These are phyloP conservation scores for Hura crepitans DNA, from an alignment of 441 rosid species.

Conservation along the genomic window DNA sequence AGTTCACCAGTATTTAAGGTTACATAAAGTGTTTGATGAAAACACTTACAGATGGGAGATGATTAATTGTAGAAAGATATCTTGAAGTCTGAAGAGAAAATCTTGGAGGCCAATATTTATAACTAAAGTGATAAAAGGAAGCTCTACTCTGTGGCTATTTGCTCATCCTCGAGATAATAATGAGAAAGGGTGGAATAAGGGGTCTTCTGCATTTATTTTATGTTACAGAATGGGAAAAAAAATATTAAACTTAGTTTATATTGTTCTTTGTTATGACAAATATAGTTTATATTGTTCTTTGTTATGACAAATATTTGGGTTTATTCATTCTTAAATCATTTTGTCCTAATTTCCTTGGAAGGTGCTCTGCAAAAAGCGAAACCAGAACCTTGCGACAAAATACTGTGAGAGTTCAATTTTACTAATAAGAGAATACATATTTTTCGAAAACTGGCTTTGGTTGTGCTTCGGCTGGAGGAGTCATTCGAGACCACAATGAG, in stretches of 20 bases:
- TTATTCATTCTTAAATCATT: no score
- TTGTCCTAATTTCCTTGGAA: not conserved
- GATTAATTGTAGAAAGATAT: not conserved
- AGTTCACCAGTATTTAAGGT: not conserved
- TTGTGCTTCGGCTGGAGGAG: no score
- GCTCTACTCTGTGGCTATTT: not conserved
- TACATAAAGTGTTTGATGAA: no score
- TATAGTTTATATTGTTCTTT: not conserved
- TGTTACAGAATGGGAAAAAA: not conserved
- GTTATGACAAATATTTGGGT: not conserved
- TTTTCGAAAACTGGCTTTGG: no score
- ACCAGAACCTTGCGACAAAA: no score
- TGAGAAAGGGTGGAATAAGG: not conserved
- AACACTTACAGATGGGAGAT: not conserved
- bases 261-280: not conserved
- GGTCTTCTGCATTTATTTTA: not conserved
- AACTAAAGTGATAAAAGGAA: not conserved
- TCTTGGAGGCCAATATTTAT: not conserved
- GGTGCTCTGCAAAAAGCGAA: not conserved
- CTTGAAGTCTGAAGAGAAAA: not conserved
- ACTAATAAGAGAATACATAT: no score
- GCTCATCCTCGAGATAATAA: not conserved
- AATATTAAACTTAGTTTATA: not conserved
- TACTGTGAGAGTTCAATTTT: no score
- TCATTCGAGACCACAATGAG: no score